A percentile compares a stretch with the other conserved stretches of the same genome.
These are phyloP conservation scores for Tripidium arundinaceum DNA, from an alignment of 202 grass and related monocot species.

Conservation along the genomic window DNA sequence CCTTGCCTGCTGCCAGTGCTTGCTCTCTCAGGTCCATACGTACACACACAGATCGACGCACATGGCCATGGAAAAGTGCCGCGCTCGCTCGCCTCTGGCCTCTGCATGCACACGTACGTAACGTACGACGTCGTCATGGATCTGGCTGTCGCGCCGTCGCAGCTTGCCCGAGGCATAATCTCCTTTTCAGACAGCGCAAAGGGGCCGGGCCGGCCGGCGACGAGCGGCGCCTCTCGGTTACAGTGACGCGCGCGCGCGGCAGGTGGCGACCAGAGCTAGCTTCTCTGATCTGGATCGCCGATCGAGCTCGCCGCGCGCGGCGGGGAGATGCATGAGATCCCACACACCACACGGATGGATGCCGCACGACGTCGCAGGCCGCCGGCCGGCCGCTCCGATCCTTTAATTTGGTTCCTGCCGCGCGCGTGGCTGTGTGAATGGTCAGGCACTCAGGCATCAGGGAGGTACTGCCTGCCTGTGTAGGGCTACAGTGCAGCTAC, in stretches of 20 bases:
- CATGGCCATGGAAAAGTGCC: background rate
- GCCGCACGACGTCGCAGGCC: background rate
- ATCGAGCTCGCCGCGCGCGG: background rate
- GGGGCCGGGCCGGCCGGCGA: background rate
- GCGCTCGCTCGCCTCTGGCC: background rate
- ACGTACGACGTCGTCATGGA: background rate
- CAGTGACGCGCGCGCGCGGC: background rate
- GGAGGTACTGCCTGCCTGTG: background rate
- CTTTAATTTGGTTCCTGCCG: background rate
- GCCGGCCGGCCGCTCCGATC: background rate
- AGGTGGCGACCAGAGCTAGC: background rate
- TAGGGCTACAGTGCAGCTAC: constrained; percentile 36
- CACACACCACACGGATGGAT: background rate
- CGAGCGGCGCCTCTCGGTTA: constrained; percentile 23
- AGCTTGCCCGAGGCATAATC: background rate
- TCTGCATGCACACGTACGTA: background rate
- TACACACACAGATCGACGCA: background rate
- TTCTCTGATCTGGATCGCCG: constrained; percentile 6
- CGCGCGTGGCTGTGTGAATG: constrained; percentile 13
- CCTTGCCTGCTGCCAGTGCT: background rate
- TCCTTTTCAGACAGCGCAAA: constrained; percentile 13
- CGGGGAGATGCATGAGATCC: background rate
- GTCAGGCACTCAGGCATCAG: constrained; percentile 25
- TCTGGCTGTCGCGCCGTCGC: background rate
- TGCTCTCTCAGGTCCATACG: background rate